Base-by-base conservation (phyloP, 805 yeast species). In the Zygotorulaspora sp. region DNA sequence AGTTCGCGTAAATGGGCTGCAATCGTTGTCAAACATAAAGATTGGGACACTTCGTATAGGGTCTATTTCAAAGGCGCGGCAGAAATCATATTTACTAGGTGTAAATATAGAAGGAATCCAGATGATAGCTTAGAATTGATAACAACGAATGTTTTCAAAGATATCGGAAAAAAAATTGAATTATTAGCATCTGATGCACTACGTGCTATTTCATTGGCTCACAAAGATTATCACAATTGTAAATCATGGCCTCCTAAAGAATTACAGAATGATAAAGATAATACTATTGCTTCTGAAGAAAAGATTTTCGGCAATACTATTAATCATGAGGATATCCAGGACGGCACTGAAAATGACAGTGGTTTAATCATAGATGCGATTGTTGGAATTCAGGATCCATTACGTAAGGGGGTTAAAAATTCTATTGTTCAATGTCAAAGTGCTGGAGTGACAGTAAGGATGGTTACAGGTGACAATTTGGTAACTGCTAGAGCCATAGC, bases 391-490 rank as follows among this genome's bases (percentile, higher is more conserved):
- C 90, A 87, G 66, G 98, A 92, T 65, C 98, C 98, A 0, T 70
- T 92, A 42, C 80, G 97, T 52, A 75, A 74, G 4, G 97, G 96
- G 45, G 97, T 92, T 7, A 72, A 78, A n/a, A 79, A 81, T 29
- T 95, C 98, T 1, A 96, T 92, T 19, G 68, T 71, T 26, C 82
- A 83, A 55, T 92, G 98, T 66, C 80, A 77, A 50, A 68, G 68
- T 22, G 97, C 98, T 1, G 97, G 98, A 41, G 97, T 92, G 16
- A 75, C 83, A 16, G 97, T 92, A 13, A 74, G 96, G 50, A 92
- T 92, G 98, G 97, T 92, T 30, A 92, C 99, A 14, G 99, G 99
- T 62, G 99, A 92, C 62, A 90, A 90, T 57, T 61, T 90, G 40
- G 65, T 78, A 30, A 92, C 99, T 2, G 99, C 98, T 4, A 78